Percentiles rank a stretch among this genome's conserved stretches.
phyloP scores from a whole-genome alignment of 176 grass and related monocot species.

The Triticum urartu region DNA sequence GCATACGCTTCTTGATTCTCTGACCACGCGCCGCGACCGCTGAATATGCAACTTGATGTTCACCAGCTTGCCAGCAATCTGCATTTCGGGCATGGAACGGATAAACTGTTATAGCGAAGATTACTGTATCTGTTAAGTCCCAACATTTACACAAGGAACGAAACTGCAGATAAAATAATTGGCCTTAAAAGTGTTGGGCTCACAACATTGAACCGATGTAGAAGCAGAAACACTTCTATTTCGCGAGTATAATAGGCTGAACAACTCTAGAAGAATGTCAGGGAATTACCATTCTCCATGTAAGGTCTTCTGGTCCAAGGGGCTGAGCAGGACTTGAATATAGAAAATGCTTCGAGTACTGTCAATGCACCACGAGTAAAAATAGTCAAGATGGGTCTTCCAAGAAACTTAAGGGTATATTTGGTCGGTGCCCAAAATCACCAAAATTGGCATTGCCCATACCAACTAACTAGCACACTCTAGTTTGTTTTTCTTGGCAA shows the following conservation, averaged over 20 bases:
- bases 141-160: background rate
- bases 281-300: conserved; percentile 87
- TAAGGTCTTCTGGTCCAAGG: conserved; percentile 85
- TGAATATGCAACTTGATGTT: conserved; percentile 83
- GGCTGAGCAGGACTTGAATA: conserved; percentile 87
- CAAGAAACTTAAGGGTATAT: background rate
- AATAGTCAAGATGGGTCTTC: conserved; percentile 13
- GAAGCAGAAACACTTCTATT: background rate
- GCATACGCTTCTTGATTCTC: conserved; percentile 70
- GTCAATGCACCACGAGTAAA: conserved; percentile 27
- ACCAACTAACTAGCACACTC: background rate
- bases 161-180: background rate
- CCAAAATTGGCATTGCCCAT: background rate
- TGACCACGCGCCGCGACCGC: conserved; percentile 60
- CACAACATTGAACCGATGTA: background rate
- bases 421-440: background rate
- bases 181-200: background rate
- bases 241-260: background rate
- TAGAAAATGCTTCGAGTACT: conserved; percentile 86
- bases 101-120: background rate
- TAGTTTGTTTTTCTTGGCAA: background rate
- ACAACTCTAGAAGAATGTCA: background rate
- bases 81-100: conserved; percentile 19
- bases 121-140: background rate
- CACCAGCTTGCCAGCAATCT: conserved; percentile 89